Conservation (phyloP, 75 land plant genomes). For the Isoetes taiwanensis region DNA sequence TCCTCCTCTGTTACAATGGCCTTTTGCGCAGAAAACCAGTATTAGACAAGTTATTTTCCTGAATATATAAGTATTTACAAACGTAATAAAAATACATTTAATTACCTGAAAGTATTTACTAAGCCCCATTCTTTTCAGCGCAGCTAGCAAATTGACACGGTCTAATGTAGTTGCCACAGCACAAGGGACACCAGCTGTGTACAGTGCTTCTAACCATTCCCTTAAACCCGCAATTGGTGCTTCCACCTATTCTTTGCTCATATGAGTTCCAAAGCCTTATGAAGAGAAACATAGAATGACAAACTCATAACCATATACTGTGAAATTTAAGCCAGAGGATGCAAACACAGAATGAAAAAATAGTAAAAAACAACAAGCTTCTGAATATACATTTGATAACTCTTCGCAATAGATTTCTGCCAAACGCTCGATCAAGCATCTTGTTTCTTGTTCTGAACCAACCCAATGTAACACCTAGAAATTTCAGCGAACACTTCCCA, state of each 20-base stretch:
- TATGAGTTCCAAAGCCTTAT: no score
- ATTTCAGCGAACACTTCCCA: constrained; percentile 22
- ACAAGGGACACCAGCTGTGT: constrained; percentile 84
- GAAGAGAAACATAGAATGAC: background rate
- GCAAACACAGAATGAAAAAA: background rate
- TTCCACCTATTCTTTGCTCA: constrained; percentile 23
- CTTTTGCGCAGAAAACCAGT: constrained; percentile 21
- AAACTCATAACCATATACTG: background rate
- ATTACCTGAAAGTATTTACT: constrained; percentile 63
- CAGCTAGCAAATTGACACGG: constrained; percentile 42
- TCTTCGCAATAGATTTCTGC: constrained; percentile 42
- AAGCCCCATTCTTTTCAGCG: constrained; percentile 65
- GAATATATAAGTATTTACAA: background rate
- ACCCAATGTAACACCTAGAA: constrained; percentile 30
- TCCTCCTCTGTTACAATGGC: constrained; percentile 91
- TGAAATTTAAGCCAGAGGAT: background rate
- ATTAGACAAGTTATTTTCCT: background rate
- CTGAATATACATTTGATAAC: constrained; percentile 16
- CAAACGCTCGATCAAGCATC: constrained; percentile 35
- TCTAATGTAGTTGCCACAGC: constrained; percentile 82
- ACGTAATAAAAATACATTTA: background rate
- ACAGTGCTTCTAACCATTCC: constrained; percentile 87
- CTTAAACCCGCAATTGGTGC: constrained; percentile 62
- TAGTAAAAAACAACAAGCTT: background rate
- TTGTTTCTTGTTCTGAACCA: constrained; percentile 22